Conservation (phyloP, 108 stramenopile species). For the Craspedostauros australis region DNA sequence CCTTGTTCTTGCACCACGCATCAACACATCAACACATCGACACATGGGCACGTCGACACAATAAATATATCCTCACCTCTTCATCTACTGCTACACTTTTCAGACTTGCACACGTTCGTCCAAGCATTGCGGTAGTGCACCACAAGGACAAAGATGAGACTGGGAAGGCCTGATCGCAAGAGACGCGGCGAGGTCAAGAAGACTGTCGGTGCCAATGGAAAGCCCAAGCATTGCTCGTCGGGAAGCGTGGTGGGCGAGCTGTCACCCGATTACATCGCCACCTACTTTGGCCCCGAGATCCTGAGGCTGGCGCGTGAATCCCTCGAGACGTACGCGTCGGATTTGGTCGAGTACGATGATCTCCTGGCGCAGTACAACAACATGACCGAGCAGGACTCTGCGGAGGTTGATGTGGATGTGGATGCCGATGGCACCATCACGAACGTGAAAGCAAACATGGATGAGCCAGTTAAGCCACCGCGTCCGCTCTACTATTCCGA, state of each 20-base stretch:
- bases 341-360: constrained; percentile 36
- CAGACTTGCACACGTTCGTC: not conserved
- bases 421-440: constrained; percentile 20
- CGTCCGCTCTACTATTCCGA: constrained; percentile 40
- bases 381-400: not conserved
- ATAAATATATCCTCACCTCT: no score
- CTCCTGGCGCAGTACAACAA: constrained; percentile 5
- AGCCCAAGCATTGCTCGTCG: constrained; percentile 42
- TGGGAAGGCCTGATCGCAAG: constrained; percentile 3
- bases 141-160: not conserved
- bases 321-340: constrained; percentile 54
- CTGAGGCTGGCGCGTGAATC: constrained; percentile 29
- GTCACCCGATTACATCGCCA: constrained; percentile 59
- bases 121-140: not conserved
- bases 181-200: constrained; percentile 11
- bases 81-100: not conserved
- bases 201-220: constrained; percentile 13
- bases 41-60: no score
- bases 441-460: constrained; percentile 13
- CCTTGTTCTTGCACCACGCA: no score
- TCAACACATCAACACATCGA: no score
- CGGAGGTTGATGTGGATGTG: constrained; percentile 12
- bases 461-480: no score
- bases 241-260: constrained; percentile 55
- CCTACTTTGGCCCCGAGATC: constrained; percentile 45